Base-by-base conservation (phyloP, 2,329 filamentous ascomycete genomes). In the Colletotrichum sp. region DNA sequence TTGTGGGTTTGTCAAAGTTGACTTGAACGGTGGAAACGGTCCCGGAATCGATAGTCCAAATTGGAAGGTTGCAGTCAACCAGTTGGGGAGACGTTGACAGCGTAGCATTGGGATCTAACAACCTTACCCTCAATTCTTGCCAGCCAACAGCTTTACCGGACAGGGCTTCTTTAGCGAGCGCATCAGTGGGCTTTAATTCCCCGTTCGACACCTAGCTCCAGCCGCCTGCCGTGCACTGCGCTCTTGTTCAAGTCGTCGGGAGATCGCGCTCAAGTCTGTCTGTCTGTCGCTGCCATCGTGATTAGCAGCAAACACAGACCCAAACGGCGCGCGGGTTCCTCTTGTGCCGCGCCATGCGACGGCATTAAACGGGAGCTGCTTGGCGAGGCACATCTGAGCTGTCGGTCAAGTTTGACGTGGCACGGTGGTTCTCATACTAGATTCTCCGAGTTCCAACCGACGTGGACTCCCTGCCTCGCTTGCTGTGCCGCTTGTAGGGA, bases 91-190 rank as follows among this genome's bases (percentile, higher is more conserved):
- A 57, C 24, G 52, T 61, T 61, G 52, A 72, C 38, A 72, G 61
- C 52, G 28, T 68, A 43, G 30, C 38, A 43, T 57, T 55, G 58
- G 66, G 26, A 57, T 61, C 71, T 18, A 43, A 43, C 38, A 43
- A 70, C 34, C 34, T 36, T 36, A 57, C 30, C 30, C 38, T 30
- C 26, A 63, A 15, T 30, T 34, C 38, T n/a, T 28, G n/a, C 26
- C 18, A 43, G 60, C 58, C 36, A 65, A 38, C 32, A 64, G 32
- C 12, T 38, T 36, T 43, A 67, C 26, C 34, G 55, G 63, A 48
- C 63, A 61, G 28, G 63, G 70, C 43, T 30, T 34, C 52, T 24
- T 72, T 52, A 67, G 63, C 72, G 61, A 75, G 72, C 72, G 68
- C 68, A 72, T 75, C 68, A 57, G 60, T 72, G 61, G 72, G 63